Percentiles rank a stretch among this genome's conserved stretches.
Conservation (phyloP, 805 yeast species). For the Suhomyces sp. region DNA sequence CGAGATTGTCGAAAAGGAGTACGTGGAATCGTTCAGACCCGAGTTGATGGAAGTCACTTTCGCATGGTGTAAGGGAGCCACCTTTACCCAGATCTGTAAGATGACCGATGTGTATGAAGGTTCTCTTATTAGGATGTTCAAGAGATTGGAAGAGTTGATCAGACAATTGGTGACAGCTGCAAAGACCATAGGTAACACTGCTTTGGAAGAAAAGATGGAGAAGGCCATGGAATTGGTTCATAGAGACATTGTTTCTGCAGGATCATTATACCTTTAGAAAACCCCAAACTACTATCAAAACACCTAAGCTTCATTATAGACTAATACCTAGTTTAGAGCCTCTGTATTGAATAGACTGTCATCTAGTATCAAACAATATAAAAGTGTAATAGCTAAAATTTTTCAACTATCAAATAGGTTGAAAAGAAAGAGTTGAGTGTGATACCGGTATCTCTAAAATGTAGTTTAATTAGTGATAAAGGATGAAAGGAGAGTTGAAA, state of each 20-base stretch:
- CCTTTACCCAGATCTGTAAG: constrained; percentile 94
- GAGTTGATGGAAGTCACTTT: constrained; percentile 96
- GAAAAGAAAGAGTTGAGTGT: no score
- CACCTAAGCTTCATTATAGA: no score
- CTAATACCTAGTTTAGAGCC: no score
- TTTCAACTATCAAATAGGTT: no score
- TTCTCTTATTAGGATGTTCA: constrained; percentile 88
- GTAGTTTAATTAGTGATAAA: no score
- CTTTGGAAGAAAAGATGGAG: constrained; percentile 84
- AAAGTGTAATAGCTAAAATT: no score
- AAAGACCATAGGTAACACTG: constrained; percentile 88
- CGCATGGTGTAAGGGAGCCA: constrained; percentile 95
- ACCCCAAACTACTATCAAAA: no score
- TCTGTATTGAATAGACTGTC: not conserved
- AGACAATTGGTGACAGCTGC: constrained; percentile 91
- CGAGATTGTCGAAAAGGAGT: constrained; percentile 87
- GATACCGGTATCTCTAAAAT: no score
- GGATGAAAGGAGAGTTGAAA: no score
- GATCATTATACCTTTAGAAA: constrained; percentile 70
- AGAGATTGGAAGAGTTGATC: constrained; percentile 88
- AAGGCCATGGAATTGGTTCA: constrained; percentile 81
- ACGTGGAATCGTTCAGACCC: constrained; percentile 85
- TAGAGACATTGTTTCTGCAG: constrained; percentile 95
- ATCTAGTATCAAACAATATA: no score
- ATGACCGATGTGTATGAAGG: constrained; percentile 99